Conservation (phyloP, 768 basidiomycete genomes). For the Tulasnella sp. region DNA sequence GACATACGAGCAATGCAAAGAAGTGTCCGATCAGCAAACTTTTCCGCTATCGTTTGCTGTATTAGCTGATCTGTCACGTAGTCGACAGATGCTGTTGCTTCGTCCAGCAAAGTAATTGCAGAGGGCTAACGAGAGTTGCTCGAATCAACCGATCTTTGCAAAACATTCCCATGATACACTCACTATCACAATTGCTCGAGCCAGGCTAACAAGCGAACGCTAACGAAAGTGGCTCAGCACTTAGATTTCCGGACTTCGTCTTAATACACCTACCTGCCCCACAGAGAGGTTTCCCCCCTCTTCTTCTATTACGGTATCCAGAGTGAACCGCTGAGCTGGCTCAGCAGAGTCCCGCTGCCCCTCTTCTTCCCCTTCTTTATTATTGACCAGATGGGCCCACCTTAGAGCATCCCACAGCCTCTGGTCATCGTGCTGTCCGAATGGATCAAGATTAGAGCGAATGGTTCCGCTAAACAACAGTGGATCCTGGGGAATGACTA, state of each 20-base stretch:
- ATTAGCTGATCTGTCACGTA: constrained; percentile 85
- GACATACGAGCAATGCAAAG: constrained; percentile 66
- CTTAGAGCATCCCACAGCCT: constrained; percentile 63
- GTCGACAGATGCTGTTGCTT: constrained; percentile 85
- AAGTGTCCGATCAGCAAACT: constrained; percentile 72
- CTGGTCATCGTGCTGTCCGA: constrained; percentile 65
- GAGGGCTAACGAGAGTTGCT: background rate
- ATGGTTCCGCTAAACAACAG: constrained; percentile 61
- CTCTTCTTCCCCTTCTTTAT: constrained; percentile 21
- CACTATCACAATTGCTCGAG: constrained; percentile 79
- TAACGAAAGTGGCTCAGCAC: constrained; percentile 28
- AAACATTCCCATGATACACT: too few relatives aligned
- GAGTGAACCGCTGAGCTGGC: constrained; percentile 43
- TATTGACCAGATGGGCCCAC: background rate
- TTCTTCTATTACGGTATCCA: constrained; percentile 75
- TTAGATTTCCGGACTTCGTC: constrained; percentile 6
- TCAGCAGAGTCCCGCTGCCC: constrained; percentile 31
- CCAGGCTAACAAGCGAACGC: constrained; percentile 75
- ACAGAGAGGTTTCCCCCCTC: constrained; percentile 79
- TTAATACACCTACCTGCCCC: constrained; percentile 33
- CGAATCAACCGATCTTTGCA: background rate
- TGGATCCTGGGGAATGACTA: constrained; percentile 70
- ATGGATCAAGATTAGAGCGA: constrained; percentile 82
- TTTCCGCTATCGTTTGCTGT: constrained; percentile 71
- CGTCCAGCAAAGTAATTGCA: constrained; percentile 68